A percentile compares a stretch with the other conserved stretches of the same genome.
These are phyloP conservation scores for Fusarium fujikuroi DNA, from an alignment of 2,329 filamentous ascomycete species.

Conservation along the genomic window DNA sequence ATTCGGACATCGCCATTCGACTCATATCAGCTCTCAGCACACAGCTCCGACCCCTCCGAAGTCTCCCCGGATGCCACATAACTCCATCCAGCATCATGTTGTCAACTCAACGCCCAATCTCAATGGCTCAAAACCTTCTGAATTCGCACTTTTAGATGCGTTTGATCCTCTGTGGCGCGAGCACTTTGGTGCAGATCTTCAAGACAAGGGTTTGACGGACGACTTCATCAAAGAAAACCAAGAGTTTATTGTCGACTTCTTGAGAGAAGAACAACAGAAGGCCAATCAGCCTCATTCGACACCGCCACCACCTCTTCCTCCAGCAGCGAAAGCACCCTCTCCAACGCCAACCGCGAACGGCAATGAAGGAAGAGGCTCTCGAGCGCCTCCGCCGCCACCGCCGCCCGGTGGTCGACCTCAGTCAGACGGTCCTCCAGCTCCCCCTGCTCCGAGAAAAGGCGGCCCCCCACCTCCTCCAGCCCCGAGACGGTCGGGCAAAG, in stretches of 20 bases:
- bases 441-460: constrained; percentile 42
- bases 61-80: constrained; percentile 59
- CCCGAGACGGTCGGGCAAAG: constrained; percentile 66
- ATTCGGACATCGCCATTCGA: constrained; percentile 70
- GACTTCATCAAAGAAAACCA: constrained; percentile 76
- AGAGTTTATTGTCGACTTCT: constrained; percentile 74
- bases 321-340: constrained; percentile 42
- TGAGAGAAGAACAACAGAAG: constrained; percentile 66
- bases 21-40: constrained; percentile 56
- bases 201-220: constrained; percentile 70
- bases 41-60: constrained; percentile 69
- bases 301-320: constrained; percentile 43
- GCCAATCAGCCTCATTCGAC: constrained; percentile 38
- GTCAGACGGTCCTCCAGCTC: constrained; percentile 46
- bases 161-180: constrained; percentile 74
- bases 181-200: constrained; percentile 72
- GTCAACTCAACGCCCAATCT: constrained; percentile 57
- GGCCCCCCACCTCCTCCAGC: constrained; percentile 56
- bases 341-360: constrained; percentile 48
- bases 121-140: constrained; percentile 57
- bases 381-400: constrained; percentile 54
- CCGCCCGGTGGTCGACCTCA: constrained; percentile 46
- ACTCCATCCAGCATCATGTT: constrained; percentile 51
- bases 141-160: constrained; percentile 70
- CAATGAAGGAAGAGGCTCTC: constrained; percentile 44